These are phyloP conservation scores for Tuber calosporum DNA, from an alignment of 495 filamentous ascomycete species.

Conservation along the genomic window DNA sequence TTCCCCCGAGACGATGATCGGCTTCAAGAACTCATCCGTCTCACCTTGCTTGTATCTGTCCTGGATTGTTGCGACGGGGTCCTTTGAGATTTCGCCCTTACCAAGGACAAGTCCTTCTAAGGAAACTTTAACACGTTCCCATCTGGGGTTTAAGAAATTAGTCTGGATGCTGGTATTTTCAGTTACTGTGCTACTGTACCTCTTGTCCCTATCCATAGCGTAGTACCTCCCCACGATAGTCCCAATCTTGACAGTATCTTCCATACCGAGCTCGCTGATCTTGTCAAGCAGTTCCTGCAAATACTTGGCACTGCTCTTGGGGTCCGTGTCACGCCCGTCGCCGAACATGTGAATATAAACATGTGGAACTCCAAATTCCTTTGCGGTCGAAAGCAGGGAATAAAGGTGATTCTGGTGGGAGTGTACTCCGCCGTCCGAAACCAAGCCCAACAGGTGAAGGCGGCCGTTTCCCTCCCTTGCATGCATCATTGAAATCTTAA, in stretches of 20 bases:
- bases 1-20: slow-evolving; percentile 85
- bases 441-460: slow-evolving; percentile 79
- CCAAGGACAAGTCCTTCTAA: slow-evolving; percentile 77
- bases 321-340: slow-evolving; percentile 94
- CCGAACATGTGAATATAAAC: slow-evolving; percentile 99
- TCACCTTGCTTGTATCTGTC: slow-evolving; percentile 79
- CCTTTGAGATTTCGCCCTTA: slow-evolving; percentile 74
- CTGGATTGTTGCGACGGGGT: slow-evolving; percentile 79
- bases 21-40: slow-evolving; percentile 96
- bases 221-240: slow-evolving; percentile 95
- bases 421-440: slow-evolving; percentile 95
- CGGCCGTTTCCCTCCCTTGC: slow-evolving; percentile 85
- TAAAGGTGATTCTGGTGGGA: slow-evolving; percentile 89
- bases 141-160: slow-evolving; percentile 48
- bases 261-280: slow-evolving; percentile 73
- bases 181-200: slow-evolving; percentile 10
- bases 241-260: slow-evolving; percentile 59
- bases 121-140: slow-evolving; percentile 86
- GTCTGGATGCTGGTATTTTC: neutral
- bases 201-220: slow-evolving; percentile 98
- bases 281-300: slow-evolving; percentile 74
- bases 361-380: slow-evolving; percentile 74
- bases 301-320: slow-evolving; percentile 78
- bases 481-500: slow-evolving; percentile 67
- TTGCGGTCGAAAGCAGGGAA: slow-evolving; percentile 77